These are phyloP conservation scores for Corrigiola litoralis DNA, from an alignment of 179 eudicot species.

Conservation along the genomic window DNA sequence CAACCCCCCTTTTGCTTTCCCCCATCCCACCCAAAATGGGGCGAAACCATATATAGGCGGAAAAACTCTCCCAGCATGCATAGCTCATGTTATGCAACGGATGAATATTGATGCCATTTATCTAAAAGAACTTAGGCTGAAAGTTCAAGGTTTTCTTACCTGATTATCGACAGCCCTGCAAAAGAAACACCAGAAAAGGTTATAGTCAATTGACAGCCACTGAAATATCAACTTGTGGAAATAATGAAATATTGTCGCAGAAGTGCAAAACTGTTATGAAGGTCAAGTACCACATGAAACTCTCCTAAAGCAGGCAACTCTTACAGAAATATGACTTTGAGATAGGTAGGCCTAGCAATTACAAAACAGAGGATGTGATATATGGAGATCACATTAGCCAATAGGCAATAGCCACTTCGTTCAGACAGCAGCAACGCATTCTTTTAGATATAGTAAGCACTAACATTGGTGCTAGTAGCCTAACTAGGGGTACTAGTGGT, in stretches of 20 bases:
- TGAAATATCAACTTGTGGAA: no score
- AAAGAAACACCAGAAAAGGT: constrained; percentile 12
- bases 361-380: no score
- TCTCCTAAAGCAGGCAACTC: neutral
- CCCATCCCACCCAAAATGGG: neutral
- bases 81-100: neutral
- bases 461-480: no score
- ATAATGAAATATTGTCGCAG: no score
- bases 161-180: constrained; percentile 88
- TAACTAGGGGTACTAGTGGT: no score
- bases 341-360: neutral
- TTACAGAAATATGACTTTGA: no score
- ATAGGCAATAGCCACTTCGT: no score
- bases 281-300: neutral
- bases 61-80: neutral
- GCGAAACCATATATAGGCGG: neutral
- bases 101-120: neutral
- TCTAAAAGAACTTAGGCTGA: neutral
- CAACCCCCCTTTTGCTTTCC: no score
- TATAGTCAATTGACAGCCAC: constrained; percentile 3
- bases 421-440: no score
- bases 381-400: no score
- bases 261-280: neutral
- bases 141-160: constrained; percentile 31
- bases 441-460: no score